Evolutionary conservation across 495 filamentous ascomycete genomes (phyloP), one percentile per base, ranked within the genome.

Genomic region (Penicillium subrubescens): DNA sequence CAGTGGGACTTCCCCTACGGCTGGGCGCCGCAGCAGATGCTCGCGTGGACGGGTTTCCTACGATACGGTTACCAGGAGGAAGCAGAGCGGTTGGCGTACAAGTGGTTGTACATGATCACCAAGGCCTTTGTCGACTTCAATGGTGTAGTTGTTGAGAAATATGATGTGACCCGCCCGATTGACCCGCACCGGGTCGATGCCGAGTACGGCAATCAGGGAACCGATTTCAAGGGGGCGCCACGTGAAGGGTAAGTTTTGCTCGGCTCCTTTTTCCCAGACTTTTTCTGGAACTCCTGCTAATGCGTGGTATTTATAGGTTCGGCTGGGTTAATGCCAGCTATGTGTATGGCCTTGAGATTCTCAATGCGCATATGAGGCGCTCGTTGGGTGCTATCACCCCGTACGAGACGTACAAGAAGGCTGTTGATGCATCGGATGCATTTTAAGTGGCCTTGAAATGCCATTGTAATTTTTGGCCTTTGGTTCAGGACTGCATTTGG

Each of bases 1-100:
- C 95, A 99, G 75, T 99, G 95, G 95, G 95, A 99, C 74, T 99
- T 93, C 73, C 95, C 95, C 1, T 97, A 93, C 73, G 95, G 95
- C 51, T 99, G 95, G 95, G 94, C 95, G 21, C 95, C 95, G 11
- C 95, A 99, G 82, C 95, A 99, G 80, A 97, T 99, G 79, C 87
- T 99, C 35, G 95, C 95, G 2, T 98, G 96, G 95, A 92, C 89
- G 0, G 96, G 92, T 7, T 82, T 99, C 35, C 83, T 91, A 72
- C 88, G 92, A 17, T 99, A 97, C 70, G 92, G 94, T 21, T 98
- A 95, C 70, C 84, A 91, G 44, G 89, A 93, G 29, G 94, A 97
- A 44, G 93, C 92, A 0, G 89, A 96, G 77, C 82, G 93, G 25
- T 77, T 99, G 43, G 89, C 91, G 0, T 98, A 98, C 77, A 92